Base-by-base conservation (phyloP, 805 yeast species). In the Candida ulmi region DNA sequence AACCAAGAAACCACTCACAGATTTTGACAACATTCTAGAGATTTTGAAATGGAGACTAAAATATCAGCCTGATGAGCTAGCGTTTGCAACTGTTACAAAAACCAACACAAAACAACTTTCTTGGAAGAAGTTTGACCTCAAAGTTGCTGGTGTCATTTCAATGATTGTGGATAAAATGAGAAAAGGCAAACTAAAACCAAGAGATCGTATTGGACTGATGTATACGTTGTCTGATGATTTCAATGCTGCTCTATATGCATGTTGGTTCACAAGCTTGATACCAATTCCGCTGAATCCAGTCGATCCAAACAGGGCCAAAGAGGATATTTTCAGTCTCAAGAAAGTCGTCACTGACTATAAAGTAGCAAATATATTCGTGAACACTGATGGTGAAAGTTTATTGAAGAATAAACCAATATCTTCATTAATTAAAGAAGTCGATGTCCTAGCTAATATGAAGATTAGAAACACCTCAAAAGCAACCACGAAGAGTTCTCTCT, bases 201-300 rank as follows among this genome's bases (percentile, higher is more conserved):
- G 95, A 0, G 85, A 83, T 38, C 67, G 71, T 46, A 91, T 88
- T 4, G 70, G 88, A 3, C 64, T 93, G 51, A 81, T 88, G 81
- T 88, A 87, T 57, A 83, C 95, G 0, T 74, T 91, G 34, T 78
- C 88, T 1, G 96, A 90, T 41, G 98, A 93, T 45, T 91, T 77
- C 54, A 76, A 83, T 5, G 77, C 87, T 23, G 87, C 95, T 2
- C 68, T 88, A 1, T 78, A 80, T 60, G 97, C 99, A 0, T 91
- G 98, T 57, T 74, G 91, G 58, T 62, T 82, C 40, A 74, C 88
- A 38, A 96, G 96, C 41, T 55, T 88, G 5, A 71, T 85, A 3
- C 87, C 93, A 1, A 71, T 91, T 13, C 93, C 95, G 0, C 60
- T 88, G 56, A 65, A 79, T 9, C 88, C 95, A 0, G 62, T 88